Percentiles rank a stretch among this genome's conserved stretches.
Conservation (phyloP, 2,329 filamentous ascomycete genomes). For the Aspergillus felis region DNA sequence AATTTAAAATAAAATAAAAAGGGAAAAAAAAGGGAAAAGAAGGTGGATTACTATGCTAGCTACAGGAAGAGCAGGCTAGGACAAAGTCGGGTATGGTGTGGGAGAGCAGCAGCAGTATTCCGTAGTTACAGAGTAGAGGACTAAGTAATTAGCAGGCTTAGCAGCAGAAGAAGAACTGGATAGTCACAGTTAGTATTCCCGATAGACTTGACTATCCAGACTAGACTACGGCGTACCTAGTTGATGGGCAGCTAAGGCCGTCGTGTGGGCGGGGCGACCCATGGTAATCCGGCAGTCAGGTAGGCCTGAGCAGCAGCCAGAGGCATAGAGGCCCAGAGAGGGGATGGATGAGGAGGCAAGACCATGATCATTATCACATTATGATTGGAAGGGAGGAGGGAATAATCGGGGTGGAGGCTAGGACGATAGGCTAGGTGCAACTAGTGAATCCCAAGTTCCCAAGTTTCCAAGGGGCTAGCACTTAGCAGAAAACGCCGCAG, state of each 20-base stretch:
- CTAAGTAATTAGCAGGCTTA: not conserved
- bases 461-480: slow-evolving; percentile 5
- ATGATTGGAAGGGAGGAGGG: not conserved
- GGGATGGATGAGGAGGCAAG: slow-evolving; percentile 10
- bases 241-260: not conserved
- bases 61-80: slow-evolving; percentile 2
- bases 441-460: slow-evolving; percentile 18
- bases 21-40: slow-evolving; percentile 1
- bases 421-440: slow-evolving; percentile 13
- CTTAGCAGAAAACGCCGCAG: slow-evolving; percentile 14
- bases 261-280: not conserved
- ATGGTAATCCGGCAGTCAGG: slow-evolving; percentile 1
- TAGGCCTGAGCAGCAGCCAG: slow-evolving; percentile 13
- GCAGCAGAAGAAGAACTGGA: slow-evolving; percentile 1
- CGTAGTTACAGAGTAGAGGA: slow-evolving; percentile 3
- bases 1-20: slow-evolving; percentile 3
- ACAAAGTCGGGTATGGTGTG: slow-evolving; percentile 10
- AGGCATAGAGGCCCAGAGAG: slow-evolving; percentile 4
- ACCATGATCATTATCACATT: not conserved
- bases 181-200: not conserved
- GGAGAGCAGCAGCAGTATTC: not conserved
- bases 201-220: not conserved
- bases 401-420: not conserved
- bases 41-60: not conserved
- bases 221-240: not conserved